Conservation (phyloP, 306 rosid genomes). For the Cercis canadensis region DNA sequence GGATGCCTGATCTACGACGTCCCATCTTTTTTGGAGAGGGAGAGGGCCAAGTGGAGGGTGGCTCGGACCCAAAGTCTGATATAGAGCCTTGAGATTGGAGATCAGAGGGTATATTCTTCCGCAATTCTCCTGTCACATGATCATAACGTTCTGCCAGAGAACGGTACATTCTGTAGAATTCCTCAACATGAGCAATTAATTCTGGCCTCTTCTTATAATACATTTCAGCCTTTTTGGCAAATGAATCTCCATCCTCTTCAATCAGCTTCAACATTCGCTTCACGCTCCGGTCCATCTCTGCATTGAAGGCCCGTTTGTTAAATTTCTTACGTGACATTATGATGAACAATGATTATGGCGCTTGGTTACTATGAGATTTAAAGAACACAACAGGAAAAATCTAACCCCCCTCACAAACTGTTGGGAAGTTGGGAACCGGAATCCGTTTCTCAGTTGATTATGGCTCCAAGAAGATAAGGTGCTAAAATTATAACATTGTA, state of each 20-base stretch:
- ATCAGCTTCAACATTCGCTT: conserved; percentile 93
- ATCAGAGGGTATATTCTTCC: conserved; percentile 75
- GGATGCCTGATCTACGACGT: conserved; percentile 61
- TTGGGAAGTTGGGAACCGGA: conserved; percentile 38
- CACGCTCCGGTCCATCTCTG: conserved; percentile 90
- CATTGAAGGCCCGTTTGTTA: conserved; percentile 47
- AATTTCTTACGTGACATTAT: conserved; percentile 53
- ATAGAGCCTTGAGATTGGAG: conserved; percentile 84
- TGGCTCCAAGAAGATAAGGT: conserved; percentile 20
- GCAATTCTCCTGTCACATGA: conserved; percentile 79
- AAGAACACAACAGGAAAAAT: conserved; percentile 31
- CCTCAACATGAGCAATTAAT: conserved; percentile 85
- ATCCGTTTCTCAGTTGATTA: conserved; percentile 32
- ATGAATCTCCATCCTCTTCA: conserved; percentile 95
- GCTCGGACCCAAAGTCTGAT: conserved; percentile 77
- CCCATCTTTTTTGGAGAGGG: conserved; percentile 54
- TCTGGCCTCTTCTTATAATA: conserved; percentile 96
- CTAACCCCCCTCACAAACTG: conserved; percentile 40
- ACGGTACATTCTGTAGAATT: conserved; percentile 83
- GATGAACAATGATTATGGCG: conserved; percentile 28
- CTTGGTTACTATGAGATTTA: conserved; percentile 19
- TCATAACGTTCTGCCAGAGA: conserved; percentile 95
- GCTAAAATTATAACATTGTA: conserved; percentile 40
- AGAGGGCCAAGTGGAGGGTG: conserved; percentile 52
- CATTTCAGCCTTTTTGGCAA: conserved; percentile 96